A percentile compares a stretch with the other conserved stretches of the same genome.
Evolutionary conservation across 2,329 filamentous ascomycete species (phyloP).

Genomic region (Capronia coronata): DNA sequence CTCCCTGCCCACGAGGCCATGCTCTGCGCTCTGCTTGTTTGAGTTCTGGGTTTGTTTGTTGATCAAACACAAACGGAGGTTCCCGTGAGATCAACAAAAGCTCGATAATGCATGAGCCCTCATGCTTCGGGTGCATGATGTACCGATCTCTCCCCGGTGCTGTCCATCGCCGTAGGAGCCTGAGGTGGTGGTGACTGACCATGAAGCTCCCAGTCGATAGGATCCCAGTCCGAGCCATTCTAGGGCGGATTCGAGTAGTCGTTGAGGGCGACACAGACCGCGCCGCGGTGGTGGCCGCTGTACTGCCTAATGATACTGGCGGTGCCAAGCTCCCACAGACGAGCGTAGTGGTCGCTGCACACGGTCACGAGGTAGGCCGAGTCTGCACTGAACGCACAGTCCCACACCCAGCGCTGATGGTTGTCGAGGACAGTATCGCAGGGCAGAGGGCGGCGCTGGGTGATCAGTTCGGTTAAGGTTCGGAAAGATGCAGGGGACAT

Average conservation of each 20-base stretch:
- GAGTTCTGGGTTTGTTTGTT: no score
- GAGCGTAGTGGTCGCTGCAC: constrained; percentile 86
- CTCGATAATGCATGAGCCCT: no score
- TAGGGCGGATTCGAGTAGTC: constrained; percentile 53
- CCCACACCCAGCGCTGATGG: constrained; percentile 96
- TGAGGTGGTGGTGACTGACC: background rate
- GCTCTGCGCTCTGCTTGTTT: no score
- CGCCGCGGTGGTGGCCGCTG: constrained; percentile 86
- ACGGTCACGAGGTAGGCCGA: constrained; percentile 89
- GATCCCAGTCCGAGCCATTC: constrained; percentile 3
- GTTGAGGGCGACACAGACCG: constrained; percentile 87
- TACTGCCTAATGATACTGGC: constrained; percentile 92
- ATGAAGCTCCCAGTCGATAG: background rate
- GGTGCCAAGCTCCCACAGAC: constrained; percentile 79
- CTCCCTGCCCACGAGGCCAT: background rate
- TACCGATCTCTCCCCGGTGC: background rate
- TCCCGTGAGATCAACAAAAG: no score
- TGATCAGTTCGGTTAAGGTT: constrained; percentile 21
- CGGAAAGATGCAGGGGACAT: constrained; percentile 14
- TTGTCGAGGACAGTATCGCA: constrained; percentile 81
- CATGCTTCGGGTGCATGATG: background rate
- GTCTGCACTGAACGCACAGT: constrained; percentile 90
- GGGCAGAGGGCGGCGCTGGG: constrained; percentile 48
- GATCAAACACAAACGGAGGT: no score
- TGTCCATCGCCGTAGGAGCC: background rate